Conservation (phyloP, 2,329 filamentous ascomycete species). For the Penicillium frequentans region DNA sequence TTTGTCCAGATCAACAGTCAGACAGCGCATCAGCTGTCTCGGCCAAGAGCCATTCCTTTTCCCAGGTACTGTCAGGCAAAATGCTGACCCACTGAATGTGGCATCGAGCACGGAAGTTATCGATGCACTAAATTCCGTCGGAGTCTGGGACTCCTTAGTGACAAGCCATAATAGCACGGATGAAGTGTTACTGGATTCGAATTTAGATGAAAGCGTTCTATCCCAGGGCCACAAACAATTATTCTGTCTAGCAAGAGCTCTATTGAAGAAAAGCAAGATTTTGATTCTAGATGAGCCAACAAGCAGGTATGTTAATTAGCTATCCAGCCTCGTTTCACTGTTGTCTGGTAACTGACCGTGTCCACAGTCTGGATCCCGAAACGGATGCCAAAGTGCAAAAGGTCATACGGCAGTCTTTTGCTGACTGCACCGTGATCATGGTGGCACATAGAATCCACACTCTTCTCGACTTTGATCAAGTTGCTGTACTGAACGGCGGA, state of each 20-base stretch:
- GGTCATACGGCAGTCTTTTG: conserved; percentile 13
- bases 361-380: conserved; percentile 9
- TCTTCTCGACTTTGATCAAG: conserved; percentile 18
- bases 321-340: neutral
- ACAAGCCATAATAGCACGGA: conserved; percentile 10
- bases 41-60: conserved; percentile 28
- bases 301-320: conserved; percentile 15
- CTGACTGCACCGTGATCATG: conserved; percentile 15
- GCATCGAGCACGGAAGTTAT: conserved; percentile 21
- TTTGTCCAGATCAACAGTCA: conserved; percentile 17
- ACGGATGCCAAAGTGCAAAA: conserved; percentile 16
- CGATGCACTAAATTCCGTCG: conserved; percentile 22
- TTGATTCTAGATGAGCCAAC: conserved; percentile 26
- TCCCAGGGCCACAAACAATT: conserved; percentile 74
- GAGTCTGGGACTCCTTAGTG: conserved; percentile 23
- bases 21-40: conserved; percentile 23
- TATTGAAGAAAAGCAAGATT: conserved; percentile 36
- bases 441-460: conserved; percentile 18
- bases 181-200: conserved; percentile 16
- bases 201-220: conserved; percentile 48
- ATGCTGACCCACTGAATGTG: conserved; percentile 29
- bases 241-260: conserved; percentile 69
- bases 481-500: conserved; percentile 14
- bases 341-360: too few relatives aligned
- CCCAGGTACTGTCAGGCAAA: conserved; percentile 23